Evolutionary conservation across 176 grass and related monocot species (phyloP), one percentile per base, ranked within the genome.

Genomic region (Oryza australiensis): DNA sequence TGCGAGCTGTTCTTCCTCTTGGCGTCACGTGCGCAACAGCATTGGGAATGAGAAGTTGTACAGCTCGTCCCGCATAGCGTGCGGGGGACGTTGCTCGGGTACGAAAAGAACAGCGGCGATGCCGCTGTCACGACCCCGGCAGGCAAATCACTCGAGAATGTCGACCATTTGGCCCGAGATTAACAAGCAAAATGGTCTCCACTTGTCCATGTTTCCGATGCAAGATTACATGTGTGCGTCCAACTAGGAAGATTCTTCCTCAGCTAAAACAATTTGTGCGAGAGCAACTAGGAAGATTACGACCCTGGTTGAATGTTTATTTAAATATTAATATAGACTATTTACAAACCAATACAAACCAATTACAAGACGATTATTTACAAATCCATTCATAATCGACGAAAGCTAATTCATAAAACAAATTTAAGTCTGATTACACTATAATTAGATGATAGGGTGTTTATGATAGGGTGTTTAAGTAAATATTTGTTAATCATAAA

Each of bases 211-310:
- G 62, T 11, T 28, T 42, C 11, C 81, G 75, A 34, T 26, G 71
- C 26, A 24, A 34, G 62, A 79, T 45, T 24, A 26, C 55, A 20
- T 40, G 27, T 51, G 72, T 41, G 83, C 83, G 78, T 77, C 64
- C 82, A 69, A 49, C 82, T 45, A 76, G 71, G 87, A 81, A 49
- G 75, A 85, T 81, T 34, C 70, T 53, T 63, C 63, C n/a, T 38
- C 23, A 48, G 68, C 37, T 43, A 26, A 7, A 42, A 41, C 23
- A 12, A 70, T 3, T 5, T 53, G 49, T 55, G 20, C 6, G 20
- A 22, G 14, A 55, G 20, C 46, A 49, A 16, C 51, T 55, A 53
- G 49, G 49, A 53, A 53, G 18, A 53, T 53, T 53, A 2, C 49
- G n/a, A n/a, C n/a, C n/a, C n/a, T n/a, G n/a, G n/a, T n/a, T n/a